Percentiles rank a stretch among this genome's conserved stretches.
These are phyloP conservation scores for Quercus ilex DNA, from an alignment of 306 rosid genomes.

Conservation along the genomic window DNA sequence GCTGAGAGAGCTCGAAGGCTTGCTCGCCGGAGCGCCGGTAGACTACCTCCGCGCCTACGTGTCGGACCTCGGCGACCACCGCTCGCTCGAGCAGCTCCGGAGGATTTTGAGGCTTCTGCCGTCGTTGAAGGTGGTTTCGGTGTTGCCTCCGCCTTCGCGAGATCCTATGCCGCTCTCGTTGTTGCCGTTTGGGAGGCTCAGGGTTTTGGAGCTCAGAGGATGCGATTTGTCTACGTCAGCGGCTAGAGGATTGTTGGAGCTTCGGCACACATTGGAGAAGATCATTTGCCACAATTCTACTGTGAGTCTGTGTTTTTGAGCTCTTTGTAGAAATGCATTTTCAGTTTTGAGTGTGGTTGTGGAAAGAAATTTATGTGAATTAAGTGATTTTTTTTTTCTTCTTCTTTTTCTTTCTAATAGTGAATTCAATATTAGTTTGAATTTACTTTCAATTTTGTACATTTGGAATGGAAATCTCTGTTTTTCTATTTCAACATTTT, in stretches of 20 bases:
- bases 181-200: constrained; percentile 68
- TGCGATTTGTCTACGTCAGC: constrained; percentile 95
- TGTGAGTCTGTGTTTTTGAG: constrained; percentile 39
- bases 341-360: background rate
- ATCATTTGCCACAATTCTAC: constrained; percentile 93
- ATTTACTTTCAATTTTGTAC: background rate
- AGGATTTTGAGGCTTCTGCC: constrained; percentile 82
- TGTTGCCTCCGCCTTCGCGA: constrained; percentile 52
- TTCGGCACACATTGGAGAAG: constrained; percentile 86
- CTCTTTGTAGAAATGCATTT: background rate
- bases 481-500: background rate
- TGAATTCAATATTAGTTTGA: background rate
- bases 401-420: background rate
- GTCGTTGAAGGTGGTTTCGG: constrained; percentile 84
- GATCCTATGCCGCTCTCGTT: constrained; percentile 94
- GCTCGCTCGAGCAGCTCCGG: constrained; percentile 93
- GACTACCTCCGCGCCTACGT: constrained; percentile 92
- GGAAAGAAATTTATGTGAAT: background rate
- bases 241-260: constrained; percentile 81
- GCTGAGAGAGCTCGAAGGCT: constrained; percentile 74
- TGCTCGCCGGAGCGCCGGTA: constrained; percentile 82
- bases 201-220: constrained; percentile 85
- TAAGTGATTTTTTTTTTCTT: background rate
- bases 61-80: constrained; percentile 98
- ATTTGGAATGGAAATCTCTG: background rate